Evolutionary conservation across 2,329 filamentous ascomycete genomes (phyloP), one percentile per base, ranked within the genome.

Genomic region (Paraphaeosphaeria sporulosa): DNA sequence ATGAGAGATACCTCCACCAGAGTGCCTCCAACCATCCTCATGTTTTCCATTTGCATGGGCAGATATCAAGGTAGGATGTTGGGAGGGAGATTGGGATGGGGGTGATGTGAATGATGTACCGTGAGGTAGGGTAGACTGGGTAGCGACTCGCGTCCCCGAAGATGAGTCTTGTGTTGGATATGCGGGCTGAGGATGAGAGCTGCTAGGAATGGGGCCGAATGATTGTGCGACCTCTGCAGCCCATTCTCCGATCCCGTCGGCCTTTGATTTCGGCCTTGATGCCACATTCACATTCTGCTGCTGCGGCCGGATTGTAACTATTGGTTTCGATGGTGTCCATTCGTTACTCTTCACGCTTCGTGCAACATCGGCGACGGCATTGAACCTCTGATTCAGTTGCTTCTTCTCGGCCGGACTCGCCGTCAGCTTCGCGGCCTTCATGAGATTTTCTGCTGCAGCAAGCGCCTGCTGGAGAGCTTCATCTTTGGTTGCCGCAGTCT

Each of bases 401-500:
- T 82, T 80, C 67, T 87, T 92, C 58, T 96, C 90, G 4, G 79
- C 76, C n/a, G 86, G 79, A 54, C 80, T 83, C n/a, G 82, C 77
- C 6, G 89, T 85, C 60, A 91, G 81, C 60, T 52, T 83, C 55
- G 92, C 81, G 2, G 92, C 92, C 71, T 87, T 86, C 88, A 97
- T 92, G 68, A 95, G 94, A 53, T 90, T 81, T 74, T 97, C 93
- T 23, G 89, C 90, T 4, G 91, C 91, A 64, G 85, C 82, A 71
- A 97, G 92, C 52, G 92, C 89, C 75, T 91, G 86, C 54, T 88
- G 82, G 57, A 97, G 83, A 46, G 92, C 93, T 67, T 89, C 87
- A 66, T 85, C 79, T 65, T 86, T 84, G 50, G 83, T 85, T 25
- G 76, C 73, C 40, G 86, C 81, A 61, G 76, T 73, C 61, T 81